Percentiles rank a stretch among this genome's conserved stretches.
Conservation (phyloP, 164 flowering plant species). For the Stephania cephalantha region DNA sequence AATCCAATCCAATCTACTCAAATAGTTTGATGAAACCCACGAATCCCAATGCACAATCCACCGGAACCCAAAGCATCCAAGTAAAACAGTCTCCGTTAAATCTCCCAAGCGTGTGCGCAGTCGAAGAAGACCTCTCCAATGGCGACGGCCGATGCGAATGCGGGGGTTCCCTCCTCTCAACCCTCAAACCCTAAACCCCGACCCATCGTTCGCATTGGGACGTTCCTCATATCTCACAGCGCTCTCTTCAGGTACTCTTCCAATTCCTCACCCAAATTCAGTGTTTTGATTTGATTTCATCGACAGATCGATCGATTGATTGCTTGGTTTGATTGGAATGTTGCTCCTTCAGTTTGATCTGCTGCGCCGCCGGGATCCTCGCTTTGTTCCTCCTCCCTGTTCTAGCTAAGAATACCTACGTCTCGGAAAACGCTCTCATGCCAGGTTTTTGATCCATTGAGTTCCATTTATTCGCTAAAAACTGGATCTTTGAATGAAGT, state of each 20-base stretch:
- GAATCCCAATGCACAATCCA: too few species aligned
- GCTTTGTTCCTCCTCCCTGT: slow-evolving; percentile 71
- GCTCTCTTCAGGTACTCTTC: slow-evolving; percentile 52
- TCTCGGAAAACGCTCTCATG: slow-evolving; percentile 96
- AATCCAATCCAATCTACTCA: too few species aligned
- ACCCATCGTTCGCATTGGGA: slow-evolving; percentile 67
- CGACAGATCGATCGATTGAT: too few species aligned
- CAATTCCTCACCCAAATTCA: neutral
- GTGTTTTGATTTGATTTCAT: neutral
- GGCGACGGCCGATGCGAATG: slow-evolving; percentile 21
- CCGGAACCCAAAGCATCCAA: too few species aligned
- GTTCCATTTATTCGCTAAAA: too few species aligned
- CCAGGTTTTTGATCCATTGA: slow-evolving; percentile 41
- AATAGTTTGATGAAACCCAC: too few species aligned
- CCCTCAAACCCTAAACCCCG: slow-evolving; percentile 31
- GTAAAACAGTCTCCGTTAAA: too few species aligned
- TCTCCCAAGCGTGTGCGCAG: neutral
- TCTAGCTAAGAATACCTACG: slow-evolving; percentile 85
- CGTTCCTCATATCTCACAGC: slow-evolving; percentile 68
- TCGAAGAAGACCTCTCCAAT: slow-evolving; percentile 5
- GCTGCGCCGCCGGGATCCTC: slow-evolving; percentile 60
- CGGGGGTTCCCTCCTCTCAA: slow-evolving; percentile 13
- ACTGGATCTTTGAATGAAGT: too few species aligned
- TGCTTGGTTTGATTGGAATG: too few species aligned
- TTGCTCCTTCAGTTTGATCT: slow-evolving; percentile 44